Evolutionary conservation across 495 filamentous ascomycete genomes (phyloP), one percentile per base, ranked within the genome.

Genomic region (Penicillium pulvis): DNA sequence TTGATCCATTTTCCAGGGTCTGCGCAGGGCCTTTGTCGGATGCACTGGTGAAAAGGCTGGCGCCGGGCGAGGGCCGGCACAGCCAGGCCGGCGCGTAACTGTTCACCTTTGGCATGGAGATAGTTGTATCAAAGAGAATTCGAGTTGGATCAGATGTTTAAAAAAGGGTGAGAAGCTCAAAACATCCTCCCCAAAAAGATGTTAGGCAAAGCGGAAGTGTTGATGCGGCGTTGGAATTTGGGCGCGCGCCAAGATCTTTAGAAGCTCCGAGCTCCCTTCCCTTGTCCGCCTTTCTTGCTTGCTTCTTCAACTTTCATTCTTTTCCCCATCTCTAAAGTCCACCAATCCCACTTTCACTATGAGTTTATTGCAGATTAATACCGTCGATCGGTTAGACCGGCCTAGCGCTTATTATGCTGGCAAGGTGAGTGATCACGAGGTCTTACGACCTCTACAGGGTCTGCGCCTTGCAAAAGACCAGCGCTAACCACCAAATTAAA

Each of bases 71-170:
- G 23, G 89, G 88, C 64, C 87, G 80, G 58, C 85, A 85, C 23
- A 97, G 84, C 91, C 91, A 97, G 56, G 83, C 76, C 26, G 92
- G 91, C 65, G 90, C 91, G 71, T 90, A 92, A 69, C 83, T 86
- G 65, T 89, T 83, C 62, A 93, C 85, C 69, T 84, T 89, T 12
- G 90, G 89, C 92, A 97, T 96, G 24, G 58, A 61, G 42, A 23
- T 30, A 42, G 52, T 9, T 16, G 12, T 16, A 17, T 17, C 45
- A 28, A 49, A 41, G 20, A 50, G 3, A 2, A 44, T 20, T 20
- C 2, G 26, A 46, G 30, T 55, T 33, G 33, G 31, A 42, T 54
- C 14, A 2, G 26, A 39, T 44, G 24, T 48, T 52, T 9, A 16
- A 20, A 24, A 33, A 14, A 11, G 6, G 23, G 9, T 23, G 42